These are phyloP conservation scores for Rhodomyrtus tomentosa DNA, from an alignment of 345 rosid species.

Conservation along the genomic window DNA sequence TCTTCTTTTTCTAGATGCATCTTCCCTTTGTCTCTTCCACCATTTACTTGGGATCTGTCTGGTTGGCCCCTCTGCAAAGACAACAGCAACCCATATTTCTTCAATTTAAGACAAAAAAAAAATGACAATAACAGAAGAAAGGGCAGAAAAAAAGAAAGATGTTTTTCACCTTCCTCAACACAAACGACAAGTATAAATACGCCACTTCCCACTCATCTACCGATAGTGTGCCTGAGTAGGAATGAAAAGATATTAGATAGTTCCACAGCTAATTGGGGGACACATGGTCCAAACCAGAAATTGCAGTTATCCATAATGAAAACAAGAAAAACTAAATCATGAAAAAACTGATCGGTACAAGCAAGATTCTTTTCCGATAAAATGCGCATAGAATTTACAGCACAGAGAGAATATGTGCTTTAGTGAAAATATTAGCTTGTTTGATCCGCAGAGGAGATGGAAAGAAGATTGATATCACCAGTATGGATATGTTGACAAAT, in stretches of 20 bases:
- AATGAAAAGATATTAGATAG: not conserved
- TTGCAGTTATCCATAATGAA: not conserved
- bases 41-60: slow-evolving; percentile 32
- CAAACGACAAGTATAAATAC: slow-evolving; percentile 75
- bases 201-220: slow-evolving; percentile 98
- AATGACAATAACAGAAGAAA: not conserved
- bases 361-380: not conserved
- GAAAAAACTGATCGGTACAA: not conserved
- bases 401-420: not conserved
- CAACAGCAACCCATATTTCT: not conserved
- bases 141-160: not conserved
- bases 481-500: too few relatives aligned
- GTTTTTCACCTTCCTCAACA: slow-evolving; percentile 62
- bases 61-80: slow-evolving; percentile 61
- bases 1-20: slow-evolving; percentile 70
- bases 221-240: slow-evolving; percentile 59
- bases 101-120: not conserved
- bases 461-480: too few relatives aligned
- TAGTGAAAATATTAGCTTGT: too few relatives aligned
- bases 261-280: not conserved
- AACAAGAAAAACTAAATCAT: not conserved
- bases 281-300: not conserved
- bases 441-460: too few relatives aligned
- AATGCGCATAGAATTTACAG: not conserved
- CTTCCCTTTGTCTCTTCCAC: slow-evolving; percentile 60